Evolutionary conservation across 495 filamentous ascomycete species (phyloP), one percentile per base, ranked within the genome.

Genomic region (Parachaetomium inaequale): DNA sequence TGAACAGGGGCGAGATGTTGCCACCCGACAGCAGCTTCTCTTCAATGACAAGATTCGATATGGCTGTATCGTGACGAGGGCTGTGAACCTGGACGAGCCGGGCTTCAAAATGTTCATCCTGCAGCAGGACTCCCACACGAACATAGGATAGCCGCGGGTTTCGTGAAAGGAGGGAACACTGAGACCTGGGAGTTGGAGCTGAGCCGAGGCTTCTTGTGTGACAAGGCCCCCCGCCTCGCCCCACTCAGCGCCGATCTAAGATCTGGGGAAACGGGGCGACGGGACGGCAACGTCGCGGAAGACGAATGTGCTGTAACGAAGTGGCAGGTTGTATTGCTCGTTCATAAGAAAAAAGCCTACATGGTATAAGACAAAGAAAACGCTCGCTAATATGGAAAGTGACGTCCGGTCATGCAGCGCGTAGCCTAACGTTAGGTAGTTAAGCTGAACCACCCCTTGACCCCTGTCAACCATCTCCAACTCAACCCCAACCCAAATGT

Each of bases 191-290:
- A 31, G 38, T 40, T 23, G 49, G 36, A 54, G 58, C 58, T 55
- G 49, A 61, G 50, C 58, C 58, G 58, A 61, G 58, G 58, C 49
- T 51, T 55, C 46, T 21, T 31, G 8, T 26, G 3, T 4, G 23
- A 17, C 49, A 10, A 15, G 25, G 12, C 49, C 34, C 36, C 58
- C 47, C 58, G 49, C 49, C 34, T 26, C 45, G 34, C 58, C 58
- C 58, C 58, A 60, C 58, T 53, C 47, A 31, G 58, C 25, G 47
- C 50, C 38, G 50, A 46, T 42, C 52, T 34, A 55, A 40, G 34
- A 55, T 46, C 58, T 26, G 58, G 58, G 58, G 49, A 54, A 61
- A 54, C 7, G 50, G 58, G 58, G 19, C 42, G 56, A 21, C 54
- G 2, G 17, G 14, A 7, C 32, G 15, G 1, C 2, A 17, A 28